Evolutionary conservation across 306 rosid species (phyloP).

Genomic region (Coriaria nepalensis): DNA sequence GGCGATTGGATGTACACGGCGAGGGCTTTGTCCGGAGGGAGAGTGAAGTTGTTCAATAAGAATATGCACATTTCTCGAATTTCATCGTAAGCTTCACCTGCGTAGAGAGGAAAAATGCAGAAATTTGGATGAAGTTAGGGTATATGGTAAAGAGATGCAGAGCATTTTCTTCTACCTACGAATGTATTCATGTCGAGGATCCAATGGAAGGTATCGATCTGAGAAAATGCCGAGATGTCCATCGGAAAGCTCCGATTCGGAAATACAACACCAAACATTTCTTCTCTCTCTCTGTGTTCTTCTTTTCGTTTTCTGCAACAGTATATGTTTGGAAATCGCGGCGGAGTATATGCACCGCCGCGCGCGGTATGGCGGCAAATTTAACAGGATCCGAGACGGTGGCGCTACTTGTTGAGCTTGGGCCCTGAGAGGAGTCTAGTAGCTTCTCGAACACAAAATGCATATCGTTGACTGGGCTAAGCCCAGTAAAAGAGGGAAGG

Average conservation of each 20-base stretch:
- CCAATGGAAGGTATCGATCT: conserved; percentile 88
- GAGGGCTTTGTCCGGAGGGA: conserved; percentile 80
- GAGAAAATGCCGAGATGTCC: conserved; percentile 78
- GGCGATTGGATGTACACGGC: conserved; percentile 88
- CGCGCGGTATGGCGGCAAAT: too few relatives aligned
- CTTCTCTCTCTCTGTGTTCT: neutral
- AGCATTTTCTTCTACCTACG: conserved; percentile 35
- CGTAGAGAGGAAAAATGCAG: conserved; percentile 14
- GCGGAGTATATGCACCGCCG: too few relatives aligned
- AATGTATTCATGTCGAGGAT: conserved; percentile 80
- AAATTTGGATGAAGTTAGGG: neutral
- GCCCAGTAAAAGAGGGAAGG: too few relatives aligned
- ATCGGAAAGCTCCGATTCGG: conserved; percentile 91
- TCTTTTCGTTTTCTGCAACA: too few relatives aligned
- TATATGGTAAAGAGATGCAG: neutral
- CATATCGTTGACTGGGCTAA: too few relatives aligned
- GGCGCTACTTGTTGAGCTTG: too few relatives aligned
- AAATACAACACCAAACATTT: conserved; percentile 86
- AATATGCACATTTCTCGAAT: conserved; percentile 68
- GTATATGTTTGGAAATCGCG: too few relatives aligned
- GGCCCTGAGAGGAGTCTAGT: too few relatives aligned
- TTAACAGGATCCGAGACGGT: too few relatives aligned
- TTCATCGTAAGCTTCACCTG: conserved; percentile 77
- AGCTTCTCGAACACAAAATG: too few relatives aligned
- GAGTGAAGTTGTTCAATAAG: conserved; percentile 65